These are phyloP conservation scores for Russula dissimulans DNA, from an alignment of 768 basidiomycete genomes.

Conservation along the genomic window DNA sequence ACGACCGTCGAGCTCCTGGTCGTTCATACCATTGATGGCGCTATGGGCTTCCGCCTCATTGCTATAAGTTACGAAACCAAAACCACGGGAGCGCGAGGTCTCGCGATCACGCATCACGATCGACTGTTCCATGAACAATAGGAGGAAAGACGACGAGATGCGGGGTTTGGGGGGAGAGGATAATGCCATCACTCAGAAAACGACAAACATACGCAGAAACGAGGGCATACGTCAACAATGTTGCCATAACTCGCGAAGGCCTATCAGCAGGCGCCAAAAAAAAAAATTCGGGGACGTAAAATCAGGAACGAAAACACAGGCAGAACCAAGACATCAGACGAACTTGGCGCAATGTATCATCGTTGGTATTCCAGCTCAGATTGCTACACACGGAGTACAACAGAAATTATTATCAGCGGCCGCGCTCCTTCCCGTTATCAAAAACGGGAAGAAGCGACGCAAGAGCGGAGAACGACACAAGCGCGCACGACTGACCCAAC, in stretches of 20 bases:
- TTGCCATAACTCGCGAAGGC: slow-evolving; percentile 76
- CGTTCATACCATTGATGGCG: slow-evolving; percentile 73
- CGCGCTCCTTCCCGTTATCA: slow-evolving; percentile 10
- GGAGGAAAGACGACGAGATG: neutral
- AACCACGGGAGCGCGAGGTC: slow-evolving; percentile 93
- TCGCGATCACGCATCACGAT: slow-evolving; percentile 99
- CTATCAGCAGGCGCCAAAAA: slow-evolving; percentile 33
- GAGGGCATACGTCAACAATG: slow-evolving; percentile 83
- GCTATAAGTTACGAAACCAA: slow-evolving; percentile 87
- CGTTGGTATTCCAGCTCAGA: slow-evolving; percentile 94
- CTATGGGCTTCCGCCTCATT: slow-evolving; percentile 55
- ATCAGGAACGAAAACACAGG: slow-evolving; percentile 22
- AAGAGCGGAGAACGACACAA: slow-evolving; percentile 33
- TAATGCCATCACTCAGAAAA: neutral
- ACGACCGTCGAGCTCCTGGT: slow-evolving; percentile 89
- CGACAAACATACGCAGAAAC: slow-evolving; percentile 19
- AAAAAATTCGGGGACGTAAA: neutral
- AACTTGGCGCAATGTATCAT: slow-evolving; percentile 83
- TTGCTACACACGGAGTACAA: slow-evolving; percentile 52
- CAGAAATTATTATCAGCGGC: slow-evolving; percentile 44
- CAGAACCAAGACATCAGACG: slow-evolving; percentile 45
- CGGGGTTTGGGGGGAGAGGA: neutral
- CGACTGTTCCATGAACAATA: slow-evolving; percentile 40
- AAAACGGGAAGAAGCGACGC: slow-evolving; percentile 36
- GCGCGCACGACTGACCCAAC: slow-evolving; percentile 83